Conservation (phyloP, 352 stramenopile genomes). For the Globisporangium cystogenes region DNA sequence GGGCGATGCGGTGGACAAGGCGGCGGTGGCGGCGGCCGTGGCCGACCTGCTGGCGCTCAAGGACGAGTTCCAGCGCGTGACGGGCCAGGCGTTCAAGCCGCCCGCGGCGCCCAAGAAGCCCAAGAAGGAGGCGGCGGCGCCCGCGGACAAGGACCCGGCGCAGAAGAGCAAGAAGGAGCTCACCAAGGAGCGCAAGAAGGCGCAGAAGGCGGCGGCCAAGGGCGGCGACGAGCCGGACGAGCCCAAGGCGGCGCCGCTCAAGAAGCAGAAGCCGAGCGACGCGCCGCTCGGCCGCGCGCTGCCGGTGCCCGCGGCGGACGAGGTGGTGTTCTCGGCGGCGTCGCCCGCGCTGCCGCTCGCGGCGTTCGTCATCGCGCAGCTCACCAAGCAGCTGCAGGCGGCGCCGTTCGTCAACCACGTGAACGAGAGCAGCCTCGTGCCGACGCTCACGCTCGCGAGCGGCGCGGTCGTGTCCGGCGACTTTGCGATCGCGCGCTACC, state of each 20-base stretch:
- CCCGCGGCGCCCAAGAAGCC: constrained; percentile 61
- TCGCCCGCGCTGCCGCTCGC: constrained; percentile 45
- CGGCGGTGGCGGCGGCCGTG: constrained; percentile 44
- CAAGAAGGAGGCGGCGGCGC: constrained; percentile 30
- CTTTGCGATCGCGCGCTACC: constrained; percentile 70
- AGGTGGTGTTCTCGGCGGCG: constrained; percentile 59
- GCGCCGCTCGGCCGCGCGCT: constrained; percentile 32
- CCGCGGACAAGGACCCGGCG: constrained; percentile 28
- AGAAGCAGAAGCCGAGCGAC: constrained; percentile 22
- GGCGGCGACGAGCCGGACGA: constrained; percentile 16
- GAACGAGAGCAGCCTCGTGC: constrained; percentile 41
- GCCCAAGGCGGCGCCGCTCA: constrained; percentile 2
- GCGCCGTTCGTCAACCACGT: constrained; percentile 50
- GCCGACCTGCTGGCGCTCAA: constrained; percentile 66
- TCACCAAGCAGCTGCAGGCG: constrained; percentile 12
- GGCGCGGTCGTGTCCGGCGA: constrained; percentile 70
- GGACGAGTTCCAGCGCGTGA: constrained; percentile 67
- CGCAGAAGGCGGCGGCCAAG: constrained; percentile 71
- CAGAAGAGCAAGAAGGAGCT: constrained; percentile 88
- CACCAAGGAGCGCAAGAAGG: constrained; percentile 88
- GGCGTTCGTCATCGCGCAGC: constrained; percentile 56
- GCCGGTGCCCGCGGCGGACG: constrained; percentile 28
- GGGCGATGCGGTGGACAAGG: constrained; percentile 53
- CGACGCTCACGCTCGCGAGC: constrained; percentile 49
- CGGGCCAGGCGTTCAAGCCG: constrained; percentile 63